Base-by-base conservation (phyloP, 495 filamentous ascomycete species). In the Chaetomium fimeti region DNA sequence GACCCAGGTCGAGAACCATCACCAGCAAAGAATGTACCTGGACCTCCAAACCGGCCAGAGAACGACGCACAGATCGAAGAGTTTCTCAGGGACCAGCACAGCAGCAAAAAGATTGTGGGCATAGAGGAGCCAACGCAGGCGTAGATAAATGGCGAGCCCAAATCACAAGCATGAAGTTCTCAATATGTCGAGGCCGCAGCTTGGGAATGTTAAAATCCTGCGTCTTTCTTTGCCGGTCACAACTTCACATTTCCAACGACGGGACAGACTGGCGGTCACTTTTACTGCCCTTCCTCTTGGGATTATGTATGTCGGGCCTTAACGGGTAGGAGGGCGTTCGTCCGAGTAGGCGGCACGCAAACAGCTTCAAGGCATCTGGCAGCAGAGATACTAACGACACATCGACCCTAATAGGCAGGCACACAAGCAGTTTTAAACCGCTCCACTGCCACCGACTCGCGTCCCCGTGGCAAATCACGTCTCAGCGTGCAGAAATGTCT, bases 11-110 rank as follows among this genome's bases (percentile, higher is more conserved):
- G 47, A 8, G 29, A 32, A 4, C 28, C 25, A 15, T 38, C 45
- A 20, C 24, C 55, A 3, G 28, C 24, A 52, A 32, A 48, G 15
- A 40, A 48, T 18, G 54, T 18, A 16, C 29, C 68, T 6, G 72
- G 63, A 9, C 74, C 72, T 25, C 76, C 76, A 15, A 28, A 73
- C 15, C 66, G 73, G 0, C 76, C 74, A 1, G 36, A 68, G 11
- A 69, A 78, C 15, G 76, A 78, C 38, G 22, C 36, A 3, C 68
- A 76, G 40, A 77, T 78, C 36, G 70, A 68, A 20, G 75, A 77
- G 59, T 78, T 78, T 42, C 38, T 78, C 32, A 68, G 69, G 48
- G 76, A 77, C 27, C 75, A 77, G 49, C 75, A 78, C 55, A 60
- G 66, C 4, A 78, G 76, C 59, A 69, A 62, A 32, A 54, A 43